These are phyloP conservation scores for Cornus kousa DNA, from an alignment of 148 eudicot species.

Conservation along the genomic window DNA sequence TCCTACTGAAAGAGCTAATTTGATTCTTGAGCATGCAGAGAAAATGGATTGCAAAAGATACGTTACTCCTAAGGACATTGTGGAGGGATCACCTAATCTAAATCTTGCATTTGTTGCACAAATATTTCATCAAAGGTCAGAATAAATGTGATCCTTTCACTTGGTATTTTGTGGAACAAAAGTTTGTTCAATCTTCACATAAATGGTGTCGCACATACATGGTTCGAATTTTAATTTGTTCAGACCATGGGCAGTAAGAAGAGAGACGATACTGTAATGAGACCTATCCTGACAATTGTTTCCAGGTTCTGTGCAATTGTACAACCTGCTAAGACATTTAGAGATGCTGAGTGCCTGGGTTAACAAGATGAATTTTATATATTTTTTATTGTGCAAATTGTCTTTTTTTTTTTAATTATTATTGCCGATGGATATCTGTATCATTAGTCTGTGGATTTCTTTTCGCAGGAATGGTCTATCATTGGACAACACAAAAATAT, in stretches of 20 bases:
- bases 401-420: no score
- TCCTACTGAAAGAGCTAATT: constrained; percentile 67
- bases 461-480: constrained; percentile 74
- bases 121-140: constrained; percentile 75
- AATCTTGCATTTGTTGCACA: constrained; percentile 88
- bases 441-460: neutral
- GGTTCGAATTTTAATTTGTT: neutral
- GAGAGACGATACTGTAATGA: neutral
- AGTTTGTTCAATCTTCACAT: neutral
- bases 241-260: neutral
- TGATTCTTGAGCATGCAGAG: constrained; percentile 77
- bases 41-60: constrained; percentile 70
- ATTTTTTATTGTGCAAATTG: no score
- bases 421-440: neutral
- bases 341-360: neutral
- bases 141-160: constrained; percentile 3
- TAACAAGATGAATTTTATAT: neutral
- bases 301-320: neutral
- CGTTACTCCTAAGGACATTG: constrained; percentile 72
- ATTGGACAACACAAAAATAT: constrained; percentile 48
- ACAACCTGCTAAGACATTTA: neutral
- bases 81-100: constrained; percentile 77
- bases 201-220: neutral
- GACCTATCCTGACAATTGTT: neutral
- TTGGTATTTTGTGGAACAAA: neutral